Evolutionary conservation across 345 rosid genomes (phyloP), one percentile per base, ranked within the genome.

Genomic region (Murraya koenigii): DNA sequence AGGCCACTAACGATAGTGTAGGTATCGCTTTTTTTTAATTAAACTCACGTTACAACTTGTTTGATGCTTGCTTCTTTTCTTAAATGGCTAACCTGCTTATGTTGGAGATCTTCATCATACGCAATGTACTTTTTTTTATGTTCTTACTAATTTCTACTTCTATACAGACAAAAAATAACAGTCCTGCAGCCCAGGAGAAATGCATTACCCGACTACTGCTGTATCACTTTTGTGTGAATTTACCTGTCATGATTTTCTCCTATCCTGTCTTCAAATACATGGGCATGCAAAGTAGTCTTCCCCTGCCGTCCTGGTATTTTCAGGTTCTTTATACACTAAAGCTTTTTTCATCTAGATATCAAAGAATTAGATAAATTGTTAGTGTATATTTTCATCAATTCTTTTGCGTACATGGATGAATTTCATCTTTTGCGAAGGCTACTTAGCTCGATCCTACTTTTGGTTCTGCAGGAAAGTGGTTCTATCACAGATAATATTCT

Each of bases 251-350:
- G 97, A 69, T 94, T 49, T 72, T 84, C 19, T 96, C 99, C 63
- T 96, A 90, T 84, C 98, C 97, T 41, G 94, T 94, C 86, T 96
- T 94, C 94, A 90, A 77, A 85, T 86, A 75, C 86, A 96, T 94
- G 98, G 99, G 99, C 86, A 90, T 96, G 99, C 86, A 49, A 82
- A 92, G 88, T 76, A 90, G 90, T 84, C 90, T 96, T 83, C 99
- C 97, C n/a, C 83, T 96, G 90, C 99, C 99, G 87, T 89, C 99
- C 97, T 94, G 98, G 99, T 96, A 96, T 89, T 90, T 89, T 90
- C 94, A 93, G 95, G 94, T 91, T 90, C 97, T 88, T 91, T 91
- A 80, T 85, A 77, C 81, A 77, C 85, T 85, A 68, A 77, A 82
- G 77, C 85, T 79, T 88, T 83, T 79, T 85, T 76, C 54, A 64